phyloP scores from a whole-genome alignment of 805 yeast genomes.

The Cyberlindnera maritima region DNA sequence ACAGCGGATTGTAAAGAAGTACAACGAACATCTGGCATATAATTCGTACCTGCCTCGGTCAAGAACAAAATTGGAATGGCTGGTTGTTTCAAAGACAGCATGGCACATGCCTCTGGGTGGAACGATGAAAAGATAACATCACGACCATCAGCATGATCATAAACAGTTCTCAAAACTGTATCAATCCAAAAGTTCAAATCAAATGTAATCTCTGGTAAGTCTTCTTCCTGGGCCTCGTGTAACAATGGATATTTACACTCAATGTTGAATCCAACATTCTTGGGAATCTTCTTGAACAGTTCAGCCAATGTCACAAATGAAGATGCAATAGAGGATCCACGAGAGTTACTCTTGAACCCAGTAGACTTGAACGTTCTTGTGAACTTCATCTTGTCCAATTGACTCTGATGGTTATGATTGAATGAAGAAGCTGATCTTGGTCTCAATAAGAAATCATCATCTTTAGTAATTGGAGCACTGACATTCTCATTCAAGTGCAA shows the following conservation, averaged over 20 bases:
- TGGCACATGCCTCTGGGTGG: constrained; percentile 88
- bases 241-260: constrained; percentile 95
- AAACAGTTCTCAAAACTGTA: constrained; percentile 75
- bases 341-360: constrained; percentile 87
- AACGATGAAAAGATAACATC: constrained; percentile 90
- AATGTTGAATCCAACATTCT: constrained; percentile 85
- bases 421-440: constrained; percentile 26
- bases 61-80: constrained; percentile 86
- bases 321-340: constrained; percentile 89
- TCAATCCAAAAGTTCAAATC: constrained; percentile 89
- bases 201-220: constrained; percentile 78
- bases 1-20: constrained; percentile 87
- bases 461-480: constrained; percentile 18
- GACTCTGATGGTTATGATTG: constrained; percentile 7
- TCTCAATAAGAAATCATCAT: constrained; percentile 30
- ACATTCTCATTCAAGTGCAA: constrained; percentile 45
- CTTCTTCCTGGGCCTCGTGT: constrained; percentile 87
- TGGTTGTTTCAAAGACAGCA: constrained; percentile 89
- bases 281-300: constrained; percentile 76
- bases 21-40: constrained; percentile 90
- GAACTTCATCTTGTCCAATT: constrained; percentile 65
- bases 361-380: constrained; percentile 87
- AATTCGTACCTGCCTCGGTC: constrained; percentile 81
- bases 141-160: constrained; percentile 73
- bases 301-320: constrained; percentile 87